phyloP scores from a whole-genome alignment of 495 filamentous ascomycete species.

The Xylaria acuta region DNA sequence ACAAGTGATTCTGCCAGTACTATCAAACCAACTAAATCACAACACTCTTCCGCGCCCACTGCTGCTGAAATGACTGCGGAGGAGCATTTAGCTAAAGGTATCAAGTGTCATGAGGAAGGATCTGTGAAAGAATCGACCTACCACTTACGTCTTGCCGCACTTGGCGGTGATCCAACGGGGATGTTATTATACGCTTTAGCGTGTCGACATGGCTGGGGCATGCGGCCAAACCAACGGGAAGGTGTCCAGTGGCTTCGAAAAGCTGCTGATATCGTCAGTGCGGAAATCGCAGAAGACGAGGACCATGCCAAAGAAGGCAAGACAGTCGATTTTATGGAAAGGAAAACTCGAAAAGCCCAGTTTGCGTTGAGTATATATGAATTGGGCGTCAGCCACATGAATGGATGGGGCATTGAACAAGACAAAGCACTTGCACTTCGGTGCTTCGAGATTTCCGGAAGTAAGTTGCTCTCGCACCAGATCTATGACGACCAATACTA shows the following conservation, averaged over 20 bases:
- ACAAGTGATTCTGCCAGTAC: conserved; percentile 73
- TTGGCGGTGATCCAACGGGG: conserved; percentile 81
- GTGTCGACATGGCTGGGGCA: conserved; percentile 98
- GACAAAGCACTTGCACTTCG: conserved; percentile 86
- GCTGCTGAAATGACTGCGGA: conserved; percentile 72
- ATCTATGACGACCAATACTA: conserved; percentile 26
- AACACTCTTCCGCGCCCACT: conserved; percentile 52
- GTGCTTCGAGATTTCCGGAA: conserved; percentile 95
- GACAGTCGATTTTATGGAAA: conserved; percentile 66
- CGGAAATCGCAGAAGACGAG: conserved; percentile 84
- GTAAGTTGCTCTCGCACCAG: conserved; percentile 51
- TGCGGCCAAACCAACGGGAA: conserved; percentile 87
- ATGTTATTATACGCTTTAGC: conserved; percentile 97
- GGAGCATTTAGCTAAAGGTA: conserved; percentile 85
- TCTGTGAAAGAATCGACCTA: conserved; percentile 91
- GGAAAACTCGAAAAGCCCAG: conserved; percentile 83
- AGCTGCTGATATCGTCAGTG: conserved; percentile 81
- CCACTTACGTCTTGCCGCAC: conserved; percentile 89
- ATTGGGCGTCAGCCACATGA: conserved; percentile 94
- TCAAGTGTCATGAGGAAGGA: conserved; percentile 85
- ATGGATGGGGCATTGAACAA: conserved; percentile 95
- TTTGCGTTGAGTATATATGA: conserved; percentile 96
- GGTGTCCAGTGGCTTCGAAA: conserved; percentile 89
- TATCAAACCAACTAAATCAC: conserved; percentile 63
- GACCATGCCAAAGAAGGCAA: conserved; percentile 67